A percentile compares a stretch with the other conserved stretches of the same genome.
Conservation (phyloP, 768 basidiomycete genomes). For the Tubosaeta sp. region DNA sequence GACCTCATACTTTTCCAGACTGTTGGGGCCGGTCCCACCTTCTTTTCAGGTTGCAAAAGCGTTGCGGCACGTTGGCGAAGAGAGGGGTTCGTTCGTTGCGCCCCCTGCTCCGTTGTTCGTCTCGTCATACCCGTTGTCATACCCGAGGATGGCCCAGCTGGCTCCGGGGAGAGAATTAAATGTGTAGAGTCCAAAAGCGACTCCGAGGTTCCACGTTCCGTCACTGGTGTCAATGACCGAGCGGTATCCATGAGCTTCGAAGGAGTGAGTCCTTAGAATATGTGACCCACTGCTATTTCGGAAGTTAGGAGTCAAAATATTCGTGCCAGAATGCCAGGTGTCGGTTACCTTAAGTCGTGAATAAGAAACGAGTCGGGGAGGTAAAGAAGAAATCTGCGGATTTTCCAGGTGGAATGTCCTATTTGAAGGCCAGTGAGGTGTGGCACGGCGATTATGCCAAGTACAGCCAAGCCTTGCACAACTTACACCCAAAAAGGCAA, state of each 20-base stretch:
- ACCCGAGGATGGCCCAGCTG: slow-evolving; percentile 9
- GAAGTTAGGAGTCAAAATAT: background rate
- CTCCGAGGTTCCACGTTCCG: slow-evolving; percentile 6
- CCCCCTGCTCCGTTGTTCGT: background rate
- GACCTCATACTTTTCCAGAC: slow-evolving; percentile 45
- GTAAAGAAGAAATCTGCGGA: background rate
- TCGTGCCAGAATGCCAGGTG: background rate
- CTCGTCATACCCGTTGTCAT: slow-evolving; percentile 17
- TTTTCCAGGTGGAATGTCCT: background rate
- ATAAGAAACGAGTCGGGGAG: background rate
- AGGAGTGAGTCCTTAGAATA: background rate
- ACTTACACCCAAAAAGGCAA: slow-evolving; percentile 10
- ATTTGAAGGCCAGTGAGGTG: slow-evolving; percentile 6
- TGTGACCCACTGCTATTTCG: slow-evolving; percentile 7
- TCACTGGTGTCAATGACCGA: slow-evolving; percentile 12
- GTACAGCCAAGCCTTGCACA: background rate
- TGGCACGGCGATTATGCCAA: background rate
- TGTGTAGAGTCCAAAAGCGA: slow-evolving; percentile 3
- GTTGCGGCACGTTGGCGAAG: slow-evolving; percentile 21
- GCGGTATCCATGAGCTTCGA: slow-evolving; percentile 13
- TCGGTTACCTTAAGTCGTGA: slow-evolving; percentile 3
- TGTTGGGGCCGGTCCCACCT: slow-evolving; percentile 41
- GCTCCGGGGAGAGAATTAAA: slow-evolving; percentile 1
- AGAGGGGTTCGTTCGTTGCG: slow-evolving; percentile 4
- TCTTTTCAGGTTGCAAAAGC: slow-evolving; percentile 37